Conservation (phyloP, 2,329 filamentous ascomycete genomes). For the Venturia carpophila region DNA sequence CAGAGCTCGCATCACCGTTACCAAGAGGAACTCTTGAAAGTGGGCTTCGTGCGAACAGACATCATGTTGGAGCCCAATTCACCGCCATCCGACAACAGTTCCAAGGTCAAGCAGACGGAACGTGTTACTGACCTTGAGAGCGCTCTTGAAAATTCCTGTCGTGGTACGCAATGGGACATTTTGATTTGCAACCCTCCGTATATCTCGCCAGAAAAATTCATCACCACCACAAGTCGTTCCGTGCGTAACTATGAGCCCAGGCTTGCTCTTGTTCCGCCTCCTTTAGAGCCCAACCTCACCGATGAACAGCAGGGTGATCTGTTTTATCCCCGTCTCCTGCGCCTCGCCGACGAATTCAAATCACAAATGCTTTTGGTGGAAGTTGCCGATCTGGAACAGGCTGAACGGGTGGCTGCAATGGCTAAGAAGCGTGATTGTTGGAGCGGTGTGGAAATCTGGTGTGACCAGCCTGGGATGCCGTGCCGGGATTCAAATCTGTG, state of each 20-base stretch:
- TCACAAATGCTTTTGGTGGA: constrained; percentile 59
- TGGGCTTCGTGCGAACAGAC: constrained; percentile 30
- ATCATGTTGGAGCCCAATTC: constrained; percentile 23
- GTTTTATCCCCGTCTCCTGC: constrained; percentile 62
- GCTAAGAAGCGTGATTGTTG: constrained; percentile 32
- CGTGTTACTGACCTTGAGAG: not conserved
- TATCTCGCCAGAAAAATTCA: constrained; percentile 60
- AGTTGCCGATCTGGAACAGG: constrained; percentile 63
- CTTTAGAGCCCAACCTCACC: constrained; percentile 20
- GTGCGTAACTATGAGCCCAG: constrained; percentile 77
- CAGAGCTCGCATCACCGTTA: not conserved
- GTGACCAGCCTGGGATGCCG: constrained; percentile 50
- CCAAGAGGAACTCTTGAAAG: not conserved
- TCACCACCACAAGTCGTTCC: constrained; percentile 56
- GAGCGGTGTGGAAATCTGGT: constrained; percentile 58
- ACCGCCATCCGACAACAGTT: not conserved
- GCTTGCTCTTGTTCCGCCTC: constrained; percentile 63
- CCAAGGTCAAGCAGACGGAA: not conserved
- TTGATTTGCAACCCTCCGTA: constrained; percentile 89
- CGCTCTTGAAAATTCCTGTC: not conserved
- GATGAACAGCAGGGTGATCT: constrained; percentile 38
- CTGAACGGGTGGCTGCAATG: constrained; percentile 51
- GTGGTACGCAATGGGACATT: constrained; percentile 45
- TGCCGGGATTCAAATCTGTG: constrained; percentile 21
- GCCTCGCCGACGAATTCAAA: constrained; percentile 42